These are phyloP conservation scores for Cladosporium halotolerans DNA, from an alignment of 2,329 filamentous ascomycete genomes.

Conservation along the genomic window DNA sequence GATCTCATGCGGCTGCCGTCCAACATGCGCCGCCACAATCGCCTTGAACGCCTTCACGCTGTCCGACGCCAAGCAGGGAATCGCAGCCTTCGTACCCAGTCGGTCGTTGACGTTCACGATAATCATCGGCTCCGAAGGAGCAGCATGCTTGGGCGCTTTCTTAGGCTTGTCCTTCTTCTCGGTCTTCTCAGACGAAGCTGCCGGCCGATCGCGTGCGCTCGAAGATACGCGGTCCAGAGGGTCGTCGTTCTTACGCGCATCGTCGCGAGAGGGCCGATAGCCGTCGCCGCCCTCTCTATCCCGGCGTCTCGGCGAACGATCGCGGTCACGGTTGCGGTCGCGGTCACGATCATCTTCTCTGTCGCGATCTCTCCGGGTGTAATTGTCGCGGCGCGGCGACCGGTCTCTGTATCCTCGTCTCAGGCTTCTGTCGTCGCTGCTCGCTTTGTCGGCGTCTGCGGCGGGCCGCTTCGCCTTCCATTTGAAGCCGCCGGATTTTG, in stretches of 20 bases:
- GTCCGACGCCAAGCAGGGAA: constrained; percentile 82
- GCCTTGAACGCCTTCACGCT: constrained; percentile 82
- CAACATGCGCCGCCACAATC: constrained; percentile 83
- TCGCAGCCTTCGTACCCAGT: constrained; percentile 90
- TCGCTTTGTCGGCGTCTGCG: constrained; percentile 17
- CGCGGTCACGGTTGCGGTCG: constrained; percentile 14
- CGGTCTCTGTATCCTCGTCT: constrained; percentile 31
- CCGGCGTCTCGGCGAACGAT: constrained; percentile 20
- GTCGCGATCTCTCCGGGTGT: constrained; percentile 12
- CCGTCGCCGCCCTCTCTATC: constrained; percentile 29
- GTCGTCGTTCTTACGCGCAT: not conserved
- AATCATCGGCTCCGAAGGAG: constrained; percentile 71
- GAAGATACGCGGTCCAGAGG: constrained; percentile 8
- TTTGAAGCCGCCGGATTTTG: constrained; percentile 30
- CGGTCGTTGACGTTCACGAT: constrained; percentile 90
- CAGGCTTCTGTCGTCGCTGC: constrained; percentile 19
- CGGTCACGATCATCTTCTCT: constrained; percentile 15
- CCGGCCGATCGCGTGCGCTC: constrained; percentile 6
- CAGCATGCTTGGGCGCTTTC: constrained; percentile 16
- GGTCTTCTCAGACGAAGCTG: constrained; percentile 14
- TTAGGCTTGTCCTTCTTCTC: constrained; percentile 25
- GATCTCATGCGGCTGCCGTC: constrained; percentile 84
- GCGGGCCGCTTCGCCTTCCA: constrained; percentile 31
- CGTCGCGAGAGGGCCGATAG: constrained; percentile 26
- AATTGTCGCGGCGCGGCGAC: constrained; percentile 25